phyloP scores from a whole-genome alignment of 73 alveolate species.

The Paramecium biaurelia region DNA sequence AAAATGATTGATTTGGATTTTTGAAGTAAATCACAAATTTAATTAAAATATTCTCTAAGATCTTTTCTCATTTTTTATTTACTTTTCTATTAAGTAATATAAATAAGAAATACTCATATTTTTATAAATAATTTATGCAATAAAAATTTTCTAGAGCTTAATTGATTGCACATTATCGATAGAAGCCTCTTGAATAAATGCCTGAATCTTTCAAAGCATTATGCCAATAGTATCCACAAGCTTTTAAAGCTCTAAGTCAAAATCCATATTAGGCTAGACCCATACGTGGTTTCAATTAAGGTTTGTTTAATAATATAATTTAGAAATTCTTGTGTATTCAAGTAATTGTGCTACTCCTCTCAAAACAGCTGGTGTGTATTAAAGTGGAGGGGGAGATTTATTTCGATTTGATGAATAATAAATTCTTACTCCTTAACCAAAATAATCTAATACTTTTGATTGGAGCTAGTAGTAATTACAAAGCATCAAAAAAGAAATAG shows the following conservation, averaged over 20 bases:
- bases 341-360: conserved; percentile 42
- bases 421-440: conserved; percentile 39
- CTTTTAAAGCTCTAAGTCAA: neutral
- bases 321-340: conserved; percentile 44
- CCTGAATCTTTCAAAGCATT: neutral
- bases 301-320: neutral
- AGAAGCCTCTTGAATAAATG: neutral
- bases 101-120: neutral
- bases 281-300: conserved; percentile 29
- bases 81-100: neutral
- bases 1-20: neutral
- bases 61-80: neutral
- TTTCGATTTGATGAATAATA: conserved; percentile 17
- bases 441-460: neutral
- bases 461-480: neutral
- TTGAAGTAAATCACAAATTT: neutral
- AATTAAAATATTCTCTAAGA: neutral
- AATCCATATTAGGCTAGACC: neutral
- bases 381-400: neutral
- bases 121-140: neutral
- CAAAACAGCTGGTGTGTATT: conserved; percentile 33
- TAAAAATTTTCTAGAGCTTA: conserved; percentile 2
- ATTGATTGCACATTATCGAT: neutral
- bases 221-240: neutral
- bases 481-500: neutral